These are phyloP conservation scores for Didymella pomorum DNA, from an alignment of 2,329 filamentous ascomycete genomes.

Conservation along the genomic window DNA sequence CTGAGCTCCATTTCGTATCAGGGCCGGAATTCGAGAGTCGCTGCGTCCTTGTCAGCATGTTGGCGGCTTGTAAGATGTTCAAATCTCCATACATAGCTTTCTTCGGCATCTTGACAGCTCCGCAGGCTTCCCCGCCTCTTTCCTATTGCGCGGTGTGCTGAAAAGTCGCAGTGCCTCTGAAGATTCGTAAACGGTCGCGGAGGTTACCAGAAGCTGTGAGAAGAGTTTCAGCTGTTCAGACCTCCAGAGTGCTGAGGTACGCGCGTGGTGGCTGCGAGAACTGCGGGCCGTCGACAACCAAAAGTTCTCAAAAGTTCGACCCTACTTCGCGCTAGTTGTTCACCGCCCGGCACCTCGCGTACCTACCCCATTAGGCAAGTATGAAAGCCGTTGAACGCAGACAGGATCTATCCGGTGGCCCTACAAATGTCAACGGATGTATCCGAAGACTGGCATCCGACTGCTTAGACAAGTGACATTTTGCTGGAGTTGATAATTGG, in stretches of 20 bases:
- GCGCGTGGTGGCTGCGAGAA: slow-evolving; percentile 18
- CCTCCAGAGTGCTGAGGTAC: slow-evolving; percentile 12
- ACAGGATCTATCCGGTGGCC: background rate
- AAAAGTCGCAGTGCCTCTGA: background rate
- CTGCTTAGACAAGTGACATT: background rate
- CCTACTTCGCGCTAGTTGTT: background rate
- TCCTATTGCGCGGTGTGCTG: slow-evolving; percentile 2
- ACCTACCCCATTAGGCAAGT: slow-evolving; percentile 3
- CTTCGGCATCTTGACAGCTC: slow-evolving; percentile 48
- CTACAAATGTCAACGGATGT: background rate
- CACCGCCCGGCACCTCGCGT: slow-evolving; percentile 7
- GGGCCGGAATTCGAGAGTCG: slow-evolving; percentile 51
- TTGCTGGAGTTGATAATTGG: too few species aligned
- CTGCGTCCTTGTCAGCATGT: slow-evolving; percentile 30
- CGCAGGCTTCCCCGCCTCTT: slow-evolving; percentile 45
- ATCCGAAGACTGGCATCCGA: background rate
- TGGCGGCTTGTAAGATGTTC: background rate
- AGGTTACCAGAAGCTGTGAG: slow-evolving; percentile 7
- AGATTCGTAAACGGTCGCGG: slow-evolving; percentile 6
- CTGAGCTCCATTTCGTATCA: slow-evolving; percentile 53
- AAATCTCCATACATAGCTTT: slow-evolving; percentile 47
- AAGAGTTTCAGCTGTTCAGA: slow-evolving; percentile 1
- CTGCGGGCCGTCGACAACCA: slow-evolving; percentile 25
- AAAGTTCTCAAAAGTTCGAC: background rate
- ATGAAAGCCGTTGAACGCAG: background rate